Evolutionary conservation across 768 basidiomycete genomes (phyloP), one percentile per base, ranked within the genome.

Genomic region (Boletales sp.): DNA sequence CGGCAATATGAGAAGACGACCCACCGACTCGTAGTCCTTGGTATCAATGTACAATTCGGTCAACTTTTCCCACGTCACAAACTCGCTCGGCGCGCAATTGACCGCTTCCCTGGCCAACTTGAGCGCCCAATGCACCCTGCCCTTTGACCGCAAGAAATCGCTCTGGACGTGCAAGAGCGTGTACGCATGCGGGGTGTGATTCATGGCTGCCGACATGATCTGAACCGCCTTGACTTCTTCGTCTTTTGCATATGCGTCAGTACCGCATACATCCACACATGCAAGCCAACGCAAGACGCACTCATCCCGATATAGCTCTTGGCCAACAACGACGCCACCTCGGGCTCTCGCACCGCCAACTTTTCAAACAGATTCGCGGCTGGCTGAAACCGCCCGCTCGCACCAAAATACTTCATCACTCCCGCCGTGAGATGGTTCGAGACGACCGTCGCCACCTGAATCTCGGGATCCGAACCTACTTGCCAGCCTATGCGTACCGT

Each of bases 221-320:
- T 97, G 92, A 3, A 98, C 87, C 8, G 94, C 97, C 69, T 97
- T 97, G 52, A 99, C 94, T 72, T 98, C 97, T 64, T 97, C 94
- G 66, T 98, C 95, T 98, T 21, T 63, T 43, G 11, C 31, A 50
- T 35, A 18, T n/a, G 24, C 19, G 21, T 29, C 27, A 32, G 32
- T n/a, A 31, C 7, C 46, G 12, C 27, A n/a, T 3, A 30, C 24
- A 27, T 27, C 24, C 24, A 27, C 24, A 27, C 24, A 7, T 7
- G 7, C 24, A 10, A 13, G 9, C 15, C 9, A 18, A 11, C 12
- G 10, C 5, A 6, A 1, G 4, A 79, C 94, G 63, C 56, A 98
- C 95, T 94, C 94, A 98, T 97, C 48, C 97, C 95, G 47, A 99
- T 81, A 63, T 98, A 99, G 52, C 88, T 86, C 64, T 77, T 82